Evolutionary conservation across 1,284 basidiomycete species (phyloP).

Genomic region (Naganishia liquefaciens): DNA sequence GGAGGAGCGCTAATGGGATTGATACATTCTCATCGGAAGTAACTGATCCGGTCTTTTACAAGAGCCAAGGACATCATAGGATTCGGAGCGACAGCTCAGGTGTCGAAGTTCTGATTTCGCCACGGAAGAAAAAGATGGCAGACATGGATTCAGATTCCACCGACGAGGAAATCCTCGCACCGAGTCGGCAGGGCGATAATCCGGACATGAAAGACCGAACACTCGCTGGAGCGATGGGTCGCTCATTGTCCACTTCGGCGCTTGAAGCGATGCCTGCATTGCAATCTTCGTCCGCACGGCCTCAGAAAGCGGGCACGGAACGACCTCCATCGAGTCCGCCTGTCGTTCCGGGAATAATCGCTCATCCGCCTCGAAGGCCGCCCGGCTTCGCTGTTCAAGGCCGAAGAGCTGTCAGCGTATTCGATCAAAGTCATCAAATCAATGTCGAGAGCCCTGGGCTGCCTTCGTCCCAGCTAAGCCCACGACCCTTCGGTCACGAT

Average conservation of each 20-base stretch:
- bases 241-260: conserved; percentile 18
- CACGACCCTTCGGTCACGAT: conserved; percentile 21
- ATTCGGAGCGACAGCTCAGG: conserved; percentile 22
- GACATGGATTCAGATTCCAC: conserved; percentile 11
- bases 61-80: conserved; percentile 1
- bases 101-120: conserved; percentile 20
- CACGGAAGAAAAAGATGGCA: conserved; percentile 9
- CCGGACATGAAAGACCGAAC: not conserved
- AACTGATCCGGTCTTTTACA: conserved; percentile 4
- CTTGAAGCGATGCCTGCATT: not conserved
- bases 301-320: not conserved
- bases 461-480: not conserved
- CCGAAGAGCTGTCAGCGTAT: conserved; percentile 17
- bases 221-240: conserved; percentile 11
- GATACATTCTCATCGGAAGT: conserved; percentile 5
- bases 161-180: conserved; percentile 20
- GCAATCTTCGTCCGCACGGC: not conserved
- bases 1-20: conserved; percentile 19
- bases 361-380: conserved; percentile 3
- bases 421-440: conserved; percentile 3
- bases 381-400: conserved; percentile 17
- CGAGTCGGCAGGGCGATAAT: not conserved
- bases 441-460: not conserved
- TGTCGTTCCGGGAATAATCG: conserved; percentile 1
- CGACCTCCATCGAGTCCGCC: conserved; percentile 3